Conservation (phyloP, 1,139 yeast species). For the Lodderomyces jiufengensis region DNA sequence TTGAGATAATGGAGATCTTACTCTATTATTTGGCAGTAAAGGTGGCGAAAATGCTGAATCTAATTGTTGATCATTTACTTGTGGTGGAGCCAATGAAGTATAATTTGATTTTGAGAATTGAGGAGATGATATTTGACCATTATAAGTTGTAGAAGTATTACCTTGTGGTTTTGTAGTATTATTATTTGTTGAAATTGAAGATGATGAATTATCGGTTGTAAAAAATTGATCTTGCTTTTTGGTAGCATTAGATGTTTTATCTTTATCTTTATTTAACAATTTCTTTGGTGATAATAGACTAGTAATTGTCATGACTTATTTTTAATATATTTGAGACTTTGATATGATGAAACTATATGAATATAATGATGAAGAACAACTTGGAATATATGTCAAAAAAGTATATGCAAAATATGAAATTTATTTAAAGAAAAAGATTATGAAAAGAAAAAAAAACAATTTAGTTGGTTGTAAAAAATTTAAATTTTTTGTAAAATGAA, state of each 20-base stretch:
- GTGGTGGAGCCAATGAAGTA: background rate
- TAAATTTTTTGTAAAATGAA: too few relatives aligned
- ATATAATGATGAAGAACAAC: too few relatives aligned
- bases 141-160: too few relatives aligned
- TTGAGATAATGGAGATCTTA: constrained; percentile 11
- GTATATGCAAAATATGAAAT: too few relatives aligned
- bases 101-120: background rate
- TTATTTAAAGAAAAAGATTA: too few relatives aligned
- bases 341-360: too few relatives aligned
- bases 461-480: too few relatives aligned
- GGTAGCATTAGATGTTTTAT: background rate
- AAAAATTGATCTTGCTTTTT: background rate
- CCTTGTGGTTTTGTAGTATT: background rate
- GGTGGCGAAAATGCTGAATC: background rate
- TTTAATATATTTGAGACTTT: too few relatives aligned
- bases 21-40: constrained; percentile 3
- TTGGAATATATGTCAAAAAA: too few relatives aligned
- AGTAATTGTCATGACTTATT: constrained; percentile 2
- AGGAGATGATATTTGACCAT: background rate
- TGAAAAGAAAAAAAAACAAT: too few relatives aligned
- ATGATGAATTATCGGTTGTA: constrained; percentile 3
- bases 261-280: constrained; percentile 2
- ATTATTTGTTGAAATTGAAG: constrained; percentile 1
- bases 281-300: constrained; percentile 9
- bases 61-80: background rate